phyloP scores from a whole-genome alignment of 495 filamentous ascomycete species.

The Tuber umbilicatum region DNA sequence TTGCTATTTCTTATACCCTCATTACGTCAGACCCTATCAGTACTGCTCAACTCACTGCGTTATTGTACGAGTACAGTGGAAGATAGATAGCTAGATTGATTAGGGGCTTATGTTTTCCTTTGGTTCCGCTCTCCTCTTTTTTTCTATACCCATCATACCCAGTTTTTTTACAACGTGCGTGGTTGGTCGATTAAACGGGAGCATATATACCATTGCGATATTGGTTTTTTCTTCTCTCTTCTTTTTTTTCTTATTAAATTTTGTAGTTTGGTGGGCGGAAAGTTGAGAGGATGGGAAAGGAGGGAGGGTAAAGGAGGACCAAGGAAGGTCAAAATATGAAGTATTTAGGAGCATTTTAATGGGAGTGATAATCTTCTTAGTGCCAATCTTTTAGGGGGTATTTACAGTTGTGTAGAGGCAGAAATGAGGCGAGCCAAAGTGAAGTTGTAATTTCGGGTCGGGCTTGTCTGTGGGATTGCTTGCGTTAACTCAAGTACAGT shows the following conservation, averaged over 20 bases:
- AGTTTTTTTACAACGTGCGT: neutral
- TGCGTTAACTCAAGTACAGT: no score
- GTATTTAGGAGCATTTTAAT: conserved; percentile 5
- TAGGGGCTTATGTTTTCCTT: neutral
- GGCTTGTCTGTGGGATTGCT: neutral
- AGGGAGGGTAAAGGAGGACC: neutral
- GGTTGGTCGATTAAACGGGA: neutral
- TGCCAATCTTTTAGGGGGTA: neutral
- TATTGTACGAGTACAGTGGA: conserved; percentile 2
- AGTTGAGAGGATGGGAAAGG: neutral
- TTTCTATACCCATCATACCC: neutral
- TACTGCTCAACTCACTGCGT: neutral
- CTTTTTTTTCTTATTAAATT: neutral
- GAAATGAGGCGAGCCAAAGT: neutral
- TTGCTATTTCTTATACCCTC: neutral
- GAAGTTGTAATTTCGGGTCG: neutral
- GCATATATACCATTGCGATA: neutral
- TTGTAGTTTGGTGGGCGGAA: neutral
- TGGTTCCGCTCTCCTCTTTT: neutral
- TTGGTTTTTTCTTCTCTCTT: neutral
- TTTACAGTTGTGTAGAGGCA: neutral
- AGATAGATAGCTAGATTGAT: neutral
- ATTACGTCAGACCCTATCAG: neutral
- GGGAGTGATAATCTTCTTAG: neutral
- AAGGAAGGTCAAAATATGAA: neutral